A percentile compares a stretch with the other conserved stretches of the same genome.
Evolutionary conservation across 169 alveolate species (phyloP).

Genomic region (Cryptosporidium sp.): DNA sequence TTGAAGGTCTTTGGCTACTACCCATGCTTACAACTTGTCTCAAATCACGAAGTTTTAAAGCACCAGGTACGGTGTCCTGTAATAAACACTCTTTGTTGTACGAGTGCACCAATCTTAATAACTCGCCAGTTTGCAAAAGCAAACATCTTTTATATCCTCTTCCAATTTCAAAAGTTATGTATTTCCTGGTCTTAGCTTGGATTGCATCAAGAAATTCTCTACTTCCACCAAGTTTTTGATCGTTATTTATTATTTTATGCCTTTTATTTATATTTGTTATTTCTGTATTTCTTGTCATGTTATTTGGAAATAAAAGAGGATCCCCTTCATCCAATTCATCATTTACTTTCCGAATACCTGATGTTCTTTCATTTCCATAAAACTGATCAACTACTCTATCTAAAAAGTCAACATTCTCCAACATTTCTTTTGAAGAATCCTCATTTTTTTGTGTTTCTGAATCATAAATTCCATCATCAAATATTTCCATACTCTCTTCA

Average conservation of each 20-base stretch:
- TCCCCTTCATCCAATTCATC: conserved; percentile 33
- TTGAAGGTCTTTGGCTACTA: conserved; percentile 78
- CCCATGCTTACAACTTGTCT: conserved; percentile 76
- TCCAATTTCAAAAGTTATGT: conserved; percentile 69
- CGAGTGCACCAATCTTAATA: conserved; percentile 60
- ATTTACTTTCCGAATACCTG: conserved; percentile 30
- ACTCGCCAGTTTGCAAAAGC: conserved; percentile 64
- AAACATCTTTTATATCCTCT: conserved; percentile 70
- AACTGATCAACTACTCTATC: conserved; percentile 73
- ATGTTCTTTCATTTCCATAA: conserved; percentile 47
- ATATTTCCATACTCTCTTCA: conserved; percentile 67
- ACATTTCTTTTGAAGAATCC: conserved; percentile 15
- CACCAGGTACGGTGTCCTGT: conserved; percentile 76
- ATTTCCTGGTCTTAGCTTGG: conserved; percentile 69
- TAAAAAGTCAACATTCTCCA: conserved; percentile 55
- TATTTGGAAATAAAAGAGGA: conserved; percentile 27
- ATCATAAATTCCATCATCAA: conserved; percentile 69
- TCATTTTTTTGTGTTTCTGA: conserved; percentile 44
- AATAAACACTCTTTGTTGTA: conserved; percentile 64
- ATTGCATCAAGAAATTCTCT: conserved; percentile 65
- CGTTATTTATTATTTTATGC: conserved; percentile 3
- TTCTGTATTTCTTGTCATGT: conserved; percentile 24
- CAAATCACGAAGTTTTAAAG: conserved; percentile 74
- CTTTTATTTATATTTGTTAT: conserved; percentile 18
- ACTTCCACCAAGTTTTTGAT: conserved; percentile 58